Conservation (phyloP, 2,329 filamentous ascomycete species). For the Monosporascus sp. region DNA sequence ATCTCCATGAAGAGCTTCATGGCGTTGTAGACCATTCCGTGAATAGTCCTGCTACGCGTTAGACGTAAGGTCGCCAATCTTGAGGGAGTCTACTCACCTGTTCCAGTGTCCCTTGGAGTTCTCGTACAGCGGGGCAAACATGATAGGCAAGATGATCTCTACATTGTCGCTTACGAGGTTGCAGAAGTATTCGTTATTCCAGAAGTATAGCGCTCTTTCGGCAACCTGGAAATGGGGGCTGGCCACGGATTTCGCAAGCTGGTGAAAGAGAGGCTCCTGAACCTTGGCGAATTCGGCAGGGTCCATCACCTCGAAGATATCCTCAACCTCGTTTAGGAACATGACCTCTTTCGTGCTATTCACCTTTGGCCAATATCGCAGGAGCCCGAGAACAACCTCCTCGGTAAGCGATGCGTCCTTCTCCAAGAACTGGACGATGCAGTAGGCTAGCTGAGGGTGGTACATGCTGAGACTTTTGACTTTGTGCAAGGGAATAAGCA, state of each 20-base stretch:
- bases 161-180: constrained; percentile 99
- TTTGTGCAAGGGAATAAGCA: constrained; percentile 91
- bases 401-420: constrained; percentile 96
- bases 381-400: constrained; percentile 90
- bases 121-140: constrained; percentile 97
- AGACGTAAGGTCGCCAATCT: constrained; percentile 17
- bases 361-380: constrained; percentile 98
- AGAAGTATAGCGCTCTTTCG: constrained; percentile 95
- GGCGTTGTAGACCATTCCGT: constrained; percentile 99
- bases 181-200: constrained; percentile 99
- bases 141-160: constrained; percentile 95
- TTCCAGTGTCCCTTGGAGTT: constrained; percentile 99
- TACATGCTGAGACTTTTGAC: constrained; percentile 99
- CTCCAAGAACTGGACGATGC: constrained; percentile 97
- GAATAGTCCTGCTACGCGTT: constrained; percentile 70
- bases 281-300: constrained; percentile 98
- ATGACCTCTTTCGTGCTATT: constrained; percentile 99
- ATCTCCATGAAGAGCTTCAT: constrained; percentile 99
- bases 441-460: constrained; percentile 95
- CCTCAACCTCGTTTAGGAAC: constrained; percentile 98
- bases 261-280: constrained; percentile 94
- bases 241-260: constrained; percentile 94
- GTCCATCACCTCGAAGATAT: constrained; percentile 99
- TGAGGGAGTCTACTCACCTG: constrained; percentile 54
- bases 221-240: constrained; percentile 99